Evolutionary conservation across 1,284 basidiomycete species (phyloP).

Genomic region (Ceratobasidium sp.): DNA sequence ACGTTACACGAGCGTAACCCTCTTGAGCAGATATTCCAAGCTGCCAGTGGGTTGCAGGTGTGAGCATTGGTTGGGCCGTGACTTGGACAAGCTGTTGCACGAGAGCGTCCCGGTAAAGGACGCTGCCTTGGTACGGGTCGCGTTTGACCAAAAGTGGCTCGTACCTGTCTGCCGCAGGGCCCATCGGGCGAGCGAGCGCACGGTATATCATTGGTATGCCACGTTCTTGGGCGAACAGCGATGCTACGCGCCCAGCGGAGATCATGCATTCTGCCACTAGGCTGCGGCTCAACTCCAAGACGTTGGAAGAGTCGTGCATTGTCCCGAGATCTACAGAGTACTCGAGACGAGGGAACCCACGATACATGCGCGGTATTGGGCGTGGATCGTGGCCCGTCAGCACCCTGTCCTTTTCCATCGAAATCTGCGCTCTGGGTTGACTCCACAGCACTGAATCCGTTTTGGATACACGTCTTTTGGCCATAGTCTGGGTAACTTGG

Average conservation of each 20-base stretch:
- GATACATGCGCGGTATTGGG: conserved; percentile 54
- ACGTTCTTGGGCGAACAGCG: conserved; percentile 69
- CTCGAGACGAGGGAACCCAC: conserved; percentile 63
- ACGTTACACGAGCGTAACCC: conserved; percentile 85
- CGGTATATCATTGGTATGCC: conserved; percentile 74
- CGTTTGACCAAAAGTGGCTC: conserved; percentile 50
- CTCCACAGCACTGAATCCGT: conserved; percentile 25
- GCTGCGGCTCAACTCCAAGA: conserved; percentile 43
- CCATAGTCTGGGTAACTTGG: conserved; percentile 47
- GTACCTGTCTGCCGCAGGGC: conserved; percentile 47
- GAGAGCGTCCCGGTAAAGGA: conserved; percentile 46
- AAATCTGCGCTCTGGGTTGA: conserved; percentile 11
- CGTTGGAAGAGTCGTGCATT: background rate
- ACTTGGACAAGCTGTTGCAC: conserved; percentile 44
- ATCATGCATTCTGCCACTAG: conserved; percentile 88
- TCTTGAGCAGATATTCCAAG: conserved; percentile 74
- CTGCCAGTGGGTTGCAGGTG: conserved; percentile 69
- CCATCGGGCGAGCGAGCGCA: conserved; percentile 50
- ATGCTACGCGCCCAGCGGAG: conserved; percentile 78
- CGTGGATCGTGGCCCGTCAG: conserved; percentile 43
- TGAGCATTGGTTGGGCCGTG: conserved; percentile 56
- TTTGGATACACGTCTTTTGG: conserved; percentile 38
- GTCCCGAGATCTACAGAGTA: conserved; percentile 53
- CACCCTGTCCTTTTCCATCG: conserved; percentile 7
- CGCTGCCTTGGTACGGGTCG: conserved; percentile 54